Conservation (phyloP, 257 asterid genomes). For the Scutellaria barbata region DNA sequence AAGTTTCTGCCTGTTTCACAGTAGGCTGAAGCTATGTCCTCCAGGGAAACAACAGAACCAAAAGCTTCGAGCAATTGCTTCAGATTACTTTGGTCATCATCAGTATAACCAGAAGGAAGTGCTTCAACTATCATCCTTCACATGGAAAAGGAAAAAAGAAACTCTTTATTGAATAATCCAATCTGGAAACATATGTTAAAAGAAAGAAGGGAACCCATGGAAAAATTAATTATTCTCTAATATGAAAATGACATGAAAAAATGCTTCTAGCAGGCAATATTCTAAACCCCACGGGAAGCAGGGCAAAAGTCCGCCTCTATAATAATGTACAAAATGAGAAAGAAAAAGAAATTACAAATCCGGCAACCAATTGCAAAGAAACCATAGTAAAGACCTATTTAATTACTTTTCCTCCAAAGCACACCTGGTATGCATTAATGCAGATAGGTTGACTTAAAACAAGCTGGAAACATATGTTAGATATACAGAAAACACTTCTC, state of each 20-base stretch:
- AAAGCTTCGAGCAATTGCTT: constrained; percentile 64
- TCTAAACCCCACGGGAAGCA: background rate
- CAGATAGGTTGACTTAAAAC: constrained; percentile 8
- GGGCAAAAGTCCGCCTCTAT: background rate
- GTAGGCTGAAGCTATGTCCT: constrained; percentile 81
- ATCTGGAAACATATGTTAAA: no score
- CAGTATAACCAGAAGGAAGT: constrained; percentile 48
- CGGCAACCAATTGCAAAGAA: background rate
- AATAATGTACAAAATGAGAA: constrained; percentile 2
- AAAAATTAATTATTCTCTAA: background rate
- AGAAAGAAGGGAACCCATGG: background rate
- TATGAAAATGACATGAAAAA: background rate
- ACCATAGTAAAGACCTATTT: background rate
- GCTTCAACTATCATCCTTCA: constrained; percentile 61
- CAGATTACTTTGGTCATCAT: constrained; percentile 58
- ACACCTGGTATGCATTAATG: background rate
- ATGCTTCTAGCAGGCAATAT: background rate
- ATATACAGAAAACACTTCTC: background rate
- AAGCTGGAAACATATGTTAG: background rate
- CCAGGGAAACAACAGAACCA: constrained; percentile 68
- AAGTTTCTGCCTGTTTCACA: constrained; percentile 57
- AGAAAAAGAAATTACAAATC: background rate
- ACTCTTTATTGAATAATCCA: background rate
- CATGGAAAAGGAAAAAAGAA: constrained; percentile 15
- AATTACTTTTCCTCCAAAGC: constrained; percentile 8